Conservation (phyloP, 2,329 filamentous ascomycete species). For the Teratosphaeria epicoccoides region DNA sequence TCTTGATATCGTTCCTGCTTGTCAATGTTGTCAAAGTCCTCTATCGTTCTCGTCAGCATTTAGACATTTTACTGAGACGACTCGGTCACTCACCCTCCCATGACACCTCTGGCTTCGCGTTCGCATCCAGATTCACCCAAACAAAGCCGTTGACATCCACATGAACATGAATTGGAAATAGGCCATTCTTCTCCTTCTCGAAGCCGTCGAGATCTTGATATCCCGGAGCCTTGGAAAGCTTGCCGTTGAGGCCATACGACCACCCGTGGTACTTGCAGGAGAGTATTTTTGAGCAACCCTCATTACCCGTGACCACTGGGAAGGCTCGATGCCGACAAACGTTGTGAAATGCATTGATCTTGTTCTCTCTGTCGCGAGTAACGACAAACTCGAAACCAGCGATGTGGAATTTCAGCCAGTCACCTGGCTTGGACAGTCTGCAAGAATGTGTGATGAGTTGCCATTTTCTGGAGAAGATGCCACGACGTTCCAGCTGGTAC, state of each 20-base stretch:
- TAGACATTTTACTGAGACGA: background rate
- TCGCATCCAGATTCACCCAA: conserved; percentile 47
- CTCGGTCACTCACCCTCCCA: conserved; percentile 29
- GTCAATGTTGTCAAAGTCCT: conserved; percentile 37
- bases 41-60: conserved; percentile 5
- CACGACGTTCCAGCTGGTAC: conserved; percentile 47
- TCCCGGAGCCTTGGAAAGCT: conserved; percentile 49
- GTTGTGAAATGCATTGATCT: conserved; percentile 52
- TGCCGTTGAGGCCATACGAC: conserved; percentile 49
- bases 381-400: conserved; percentile 49
- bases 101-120: conserved; percentile 35
- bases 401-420: conserved; percentile 46
- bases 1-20: conserved; percentile 31
- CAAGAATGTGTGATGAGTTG: conserved; percentile 45
- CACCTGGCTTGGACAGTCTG: conserved; percentile 42
- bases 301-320: conserved; percentile 43
- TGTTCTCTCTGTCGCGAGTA: conserved; percentile 39
- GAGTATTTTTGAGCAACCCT: conserved; percentile 43
- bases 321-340: conserved; percentile 53
- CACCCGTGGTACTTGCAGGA: conserved; percentile 54
- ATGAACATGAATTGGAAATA: conserved; percentile 46
- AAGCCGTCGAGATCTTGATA: conserved; percentile 48
- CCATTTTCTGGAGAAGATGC: conserved; percentile 49
- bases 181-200: conserved; percentile 45
- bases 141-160: conserved; percentile 46